Conservation (phyloP, 371 early-diverging fungal species). For the Blakeslea trispora region DNA sequence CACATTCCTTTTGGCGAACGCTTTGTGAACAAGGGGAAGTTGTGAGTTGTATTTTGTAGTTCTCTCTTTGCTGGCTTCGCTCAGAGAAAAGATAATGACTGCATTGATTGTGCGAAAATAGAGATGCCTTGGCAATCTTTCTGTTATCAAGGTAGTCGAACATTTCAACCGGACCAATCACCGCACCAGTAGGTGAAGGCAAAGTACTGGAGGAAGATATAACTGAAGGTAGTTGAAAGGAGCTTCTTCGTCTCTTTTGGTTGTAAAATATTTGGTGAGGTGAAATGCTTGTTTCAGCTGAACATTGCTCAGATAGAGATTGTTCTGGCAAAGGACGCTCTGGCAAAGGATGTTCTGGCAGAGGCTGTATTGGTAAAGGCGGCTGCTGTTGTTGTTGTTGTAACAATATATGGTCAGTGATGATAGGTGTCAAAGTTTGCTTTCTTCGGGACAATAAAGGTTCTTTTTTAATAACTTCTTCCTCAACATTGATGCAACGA, state of each 20-base stretch:
- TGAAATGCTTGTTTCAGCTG: not conserved
- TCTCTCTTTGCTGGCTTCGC: not conserved
- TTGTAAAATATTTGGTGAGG: not conserved
- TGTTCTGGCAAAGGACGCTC: too few species aligned
- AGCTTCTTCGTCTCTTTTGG: not conserved
- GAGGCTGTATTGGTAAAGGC: too few species aligned
- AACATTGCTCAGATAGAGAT: too few species aligned
- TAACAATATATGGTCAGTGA: constrained; percentile 8
- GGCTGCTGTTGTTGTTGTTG: too few species aligned
- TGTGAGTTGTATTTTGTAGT: not conserved
- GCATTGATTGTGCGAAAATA: not conserved
- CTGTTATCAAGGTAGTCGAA: not conserved
- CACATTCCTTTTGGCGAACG: not conserved
- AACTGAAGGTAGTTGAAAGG: not conserved
- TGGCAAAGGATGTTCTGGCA: too few species aligned
- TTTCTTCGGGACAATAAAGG: constrained; percentile 24
- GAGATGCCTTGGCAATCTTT: not conserved
- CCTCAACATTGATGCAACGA: constrained; percentile 23
- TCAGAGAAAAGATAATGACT: not conserved
- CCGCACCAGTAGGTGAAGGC: constrained; percentile 23
- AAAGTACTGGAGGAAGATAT: constrained; percentile 1
- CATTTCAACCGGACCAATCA: constrained; percentile 5
- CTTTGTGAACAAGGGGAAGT: not conserved
- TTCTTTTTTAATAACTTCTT: not conserved
- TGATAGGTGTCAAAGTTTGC: constrained; percentile 22